Conservation (phyloP, 768 basidiomycete species). For the Phlebiopsis gigantea region DNA sequence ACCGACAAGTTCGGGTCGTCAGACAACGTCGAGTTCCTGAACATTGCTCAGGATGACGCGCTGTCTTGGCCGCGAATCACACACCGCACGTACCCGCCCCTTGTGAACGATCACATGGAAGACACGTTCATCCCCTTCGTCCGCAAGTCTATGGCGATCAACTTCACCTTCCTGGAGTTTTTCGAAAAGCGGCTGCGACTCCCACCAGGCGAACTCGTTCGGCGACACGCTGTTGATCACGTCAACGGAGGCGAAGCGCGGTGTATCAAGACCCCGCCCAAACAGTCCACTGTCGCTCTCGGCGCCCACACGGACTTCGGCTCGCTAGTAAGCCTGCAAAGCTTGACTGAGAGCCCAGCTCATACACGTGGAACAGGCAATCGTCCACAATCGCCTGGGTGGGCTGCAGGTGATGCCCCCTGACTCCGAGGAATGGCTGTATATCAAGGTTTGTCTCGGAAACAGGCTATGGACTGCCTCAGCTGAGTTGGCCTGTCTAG, state of each 20-base stretch:
- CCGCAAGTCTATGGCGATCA: slow-evolving; percentile 51
- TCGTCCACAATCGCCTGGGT: slow-evolving; percentile 39
- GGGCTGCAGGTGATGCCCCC: slow-evolving; percentile 41
- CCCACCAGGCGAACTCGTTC: slow-evolving; percentile 40
- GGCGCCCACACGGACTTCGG: slow-evolving; percentile 73
- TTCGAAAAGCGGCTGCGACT: slow-evolving; percentile 55
- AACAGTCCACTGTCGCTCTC: slow-evolving; percentile 30
- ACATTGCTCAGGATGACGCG: slow-evolving; percentile 65
- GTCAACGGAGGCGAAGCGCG: slow-evolving; percentile 55
- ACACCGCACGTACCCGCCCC: slow-evolving; percentile 52
- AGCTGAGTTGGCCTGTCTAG: slow-evolving; percentile 16
- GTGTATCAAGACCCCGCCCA: slow-evolving; percentile 41
- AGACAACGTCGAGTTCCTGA: slow-evolving; percentile 61
- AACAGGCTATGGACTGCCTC: background rate
- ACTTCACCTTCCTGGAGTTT: slow-evolving; percentile 45
- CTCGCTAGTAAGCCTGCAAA: slow-evolving; percentile 43
- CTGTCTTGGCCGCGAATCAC: slow-evolving; percentile 50
- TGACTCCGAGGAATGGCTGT: slow-evolving; percentile 33
- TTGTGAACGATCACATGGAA: slow-evolving; percentile 46
- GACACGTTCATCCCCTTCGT: slow-evolving; percentile 50
- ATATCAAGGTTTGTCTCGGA: slow-evolving; percentile 32
- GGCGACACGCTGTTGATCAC: slow-evolving; percentile 39
- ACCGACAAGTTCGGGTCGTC: slow-evolving; percentile 52
- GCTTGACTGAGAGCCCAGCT: slow-evolving; percentile 1
- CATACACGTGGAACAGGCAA: slow-evolving; percentile 21